Base-by-base conservation (phyloP, 768 basidiomycete genomes). In the Agaricus sinodeliciosus region DNA sequence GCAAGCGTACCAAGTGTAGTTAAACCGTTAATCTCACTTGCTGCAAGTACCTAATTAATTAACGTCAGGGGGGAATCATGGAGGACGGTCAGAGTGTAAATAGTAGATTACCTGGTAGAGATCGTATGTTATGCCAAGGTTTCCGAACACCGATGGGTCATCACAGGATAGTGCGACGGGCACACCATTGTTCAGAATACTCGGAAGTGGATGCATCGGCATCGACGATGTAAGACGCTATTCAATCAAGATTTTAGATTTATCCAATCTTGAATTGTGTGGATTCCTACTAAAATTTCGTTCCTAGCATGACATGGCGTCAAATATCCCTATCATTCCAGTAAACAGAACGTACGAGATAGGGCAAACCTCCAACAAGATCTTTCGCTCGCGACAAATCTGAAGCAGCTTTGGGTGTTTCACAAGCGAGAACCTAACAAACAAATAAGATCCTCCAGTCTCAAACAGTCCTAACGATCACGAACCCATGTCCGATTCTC, bases 401-500 rank as follows among this genome's bases (percentile, higher is more conserved):
- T 84, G 70, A 67, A 90, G 79, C 27, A 90, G 68, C 57, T 78
- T 80, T 1, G 87, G 87, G 62, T 90, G 88, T 61, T 87, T 90
- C 26, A 78, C 73, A 19, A 90, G 67, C 5, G 87, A 88, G 64
- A 81, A 89, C 5, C 85, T 87, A 49, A 12, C 15, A 26, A 12
- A 41, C 15, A 9, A 12, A 12, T 18, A 3, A 43, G 15, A 12
- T 5, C n/a, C 27, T 6, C 4, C 43, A 44, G 15, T 8, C 27
- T 9, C 12, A 9, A 9, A 44, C 12, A 28, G 15, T 2, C 12
- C 19, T 0, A 12, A 26, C 3, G 12, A 13, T 13, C 39, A 59
- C 62, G 18, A 18, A 87, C 87, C 86, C 89, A 67, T 92, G 89
- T 0, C 89, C 89, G 50, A 90, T 90, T 18, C 87, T 78, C 62